phyloP scores from a whole-genome alignment of 768 basidiomycete species.

The Boletus sp. region DNA sequence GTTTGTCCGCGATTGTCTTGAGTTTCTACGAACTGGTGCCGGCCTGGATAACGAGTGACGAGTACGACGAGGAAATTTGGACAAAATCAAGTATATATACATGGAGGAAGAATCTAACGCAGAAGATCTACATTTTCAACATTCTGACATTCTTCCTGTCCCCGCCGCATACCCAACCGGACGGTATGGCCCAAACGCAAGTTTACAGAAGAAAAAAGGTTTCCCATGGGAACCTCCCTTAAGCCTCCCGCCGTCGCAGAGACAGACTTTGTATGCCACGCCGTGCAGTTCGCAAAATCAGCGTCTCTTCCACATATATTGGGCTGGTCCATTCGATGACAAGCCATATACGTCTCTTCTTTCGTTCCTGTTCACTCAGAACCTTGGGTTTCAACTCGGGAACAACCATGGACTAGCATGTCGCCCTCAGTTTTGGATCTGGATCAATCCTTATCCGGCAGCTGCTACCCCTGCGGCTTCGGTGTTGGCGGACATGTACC shows the following conservation, averaged over 20 bases:
- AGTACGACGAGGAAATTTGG: conserved; percentile 65
- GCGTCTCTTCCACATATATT: conserved; percentile 92
- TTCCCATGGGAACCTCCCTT: conserved; percentile 57
- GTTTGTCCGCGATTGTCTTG: conserved; percentile 95
- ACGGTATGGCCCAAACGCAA: conserved; percentile 48
- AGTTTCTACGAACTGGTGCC: conserved; percentile 81
- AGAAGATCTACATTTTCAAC: conserved; percentile 4
- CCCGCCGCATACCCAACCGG: conserved; percentile 24
- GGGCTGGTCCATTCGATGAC: conserved; percentile 95
- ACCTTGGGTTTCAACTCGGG: conserved; percentile 70
- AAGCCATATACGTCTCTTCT: conserved; percentile 91
- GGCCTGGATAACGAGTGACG: conserved; percentile 77
- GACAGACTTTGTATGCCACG: conserved; percentile 40
- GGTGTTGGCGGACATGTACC: conserved; percentile 79
- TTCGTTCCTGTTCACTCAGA: conserved; percentile 92
- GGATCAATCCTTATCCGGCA: conserved; percentile 94
- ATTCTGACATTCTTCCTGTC: conserved; percentile 17
- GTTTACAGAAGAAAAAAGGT: conserved; percentile 55
- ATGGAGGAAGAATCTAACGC: conserved; percentile 41
- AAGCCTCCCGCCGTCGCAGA: conserved; percentile 42
- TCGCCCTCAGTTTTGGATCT: conserved; percentile 90
- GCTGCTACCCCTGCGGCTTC: conserved; percentile 77
- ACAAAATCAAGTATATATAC: conserved; percentile 82
- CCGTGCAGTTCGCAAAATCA: conserved; percentile 78
- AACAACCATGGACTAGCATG: conserved; percentile 45